Conservation (phyloP, 179 eudicot genomes). For the Carnegiea gigantea region DNA sequence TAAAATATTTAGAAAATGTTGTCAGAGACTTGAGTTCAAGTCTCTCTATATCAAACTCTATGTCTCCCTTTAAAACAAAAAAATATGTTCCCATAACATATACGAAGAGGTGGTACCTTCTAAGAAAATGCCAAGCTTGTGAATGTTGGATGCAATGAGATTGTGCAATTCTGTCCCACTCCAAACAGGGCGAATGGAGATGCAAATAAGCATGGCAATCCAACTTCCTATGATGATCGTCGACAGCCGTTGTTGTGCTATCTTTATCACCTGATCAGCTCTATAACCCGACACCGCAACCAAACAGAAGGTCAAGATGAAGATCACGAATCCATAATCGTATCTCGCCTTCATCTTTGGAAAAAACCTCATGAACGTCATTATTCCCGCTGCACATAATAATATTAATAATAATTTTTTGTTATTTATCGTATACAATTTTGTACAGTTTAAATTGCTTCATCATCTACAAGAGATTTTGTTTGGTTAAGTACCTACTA, state of each 20-base stretch:
- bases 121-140: slow-evolving; percentile 45
- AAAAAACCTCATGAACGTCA: slow-evolving; percentile 57
- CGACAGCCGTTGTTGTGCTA: slow-evolving; percentile 44
- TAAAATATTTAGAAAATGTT: too few relatives aligned
- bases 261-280: slow-evolving; percentile 43
- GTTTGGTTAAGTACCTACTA: slow-evolving; percentile 27
- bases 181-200: slow-evolving; percentile 57
- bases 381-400: slow-evolving; percentile 41
- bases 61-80: too few relatives aligned
- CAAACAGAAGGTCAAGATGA: slow-evolving; percentile 56
- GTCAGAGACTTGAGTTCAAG: too few relatives aligned
- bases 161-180: slow-evolving; percentile 52
- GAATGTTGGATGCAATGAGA: slow-evolving; percentile 44
- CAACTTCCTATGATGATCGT: slow-evolving; percentile 51
- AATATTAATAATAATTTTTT: not conserved
- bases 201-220: slow-evolving; percentile 40
- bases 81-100: too few relatives aligned
- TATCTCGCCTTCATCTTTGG: slow-evolving; percentile 60
- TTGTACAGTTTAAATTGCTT: too few relatives aligned
- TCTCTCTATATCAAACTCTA: too few relatives aligned
- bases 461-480: not conserved
- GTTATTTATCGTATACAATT: too few relatives aligned
- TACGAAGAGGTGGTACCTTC: slow-evolving; percentile 32
- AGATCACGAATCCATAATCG: slow-evolving; percentile 56
- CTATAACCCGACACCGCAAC: slow-evolving; percentile 50